Conservation (phyloP, 768 basidiomycete genomes). For the Tricholoma sp. region DNA sequence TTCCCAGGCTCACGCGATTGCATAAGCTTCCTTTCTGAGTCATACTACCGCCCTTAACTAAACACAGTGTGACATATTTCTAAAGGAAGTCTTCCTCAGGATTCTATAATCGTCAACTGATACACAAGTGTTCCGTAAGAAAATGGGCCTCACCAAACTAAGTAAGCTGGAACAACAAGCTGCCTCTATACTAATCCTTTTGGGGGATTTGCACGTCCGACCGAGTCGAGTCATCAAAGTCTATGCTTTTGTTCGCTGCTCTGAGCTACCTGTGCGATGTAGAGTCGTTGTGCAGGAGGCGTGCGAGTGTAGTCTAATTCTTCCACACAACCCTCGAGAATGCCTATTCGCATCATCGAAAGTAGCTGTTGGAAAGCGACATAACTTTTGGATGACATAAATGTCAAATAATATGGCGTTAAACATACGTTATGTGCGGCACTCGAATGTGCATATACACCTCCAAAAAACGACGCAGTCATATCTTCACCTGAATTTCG, state of each 20-base stretch:
- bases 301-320: slow-evolving; percentile 38
- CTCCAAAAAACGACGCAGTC: slow-evolving; percentile 83
- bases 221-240: neutral
- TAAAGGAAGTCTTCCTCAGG: neutral
- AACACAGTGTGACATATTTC: no score
- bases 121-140: no score
- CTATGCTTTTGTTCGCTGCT: neutral
- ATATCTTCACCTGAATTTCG: slow-evolving; percentile 70
- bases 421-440: slow-evolving; percentile 72
- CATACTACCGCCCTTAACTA: no score
- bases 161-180: neutral
- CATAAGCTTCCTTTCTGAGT: no score
- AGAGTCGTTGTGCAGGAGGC: slow-evolving; percentile 41
- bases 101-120: neutral
- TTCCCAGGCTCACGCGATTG: no score
- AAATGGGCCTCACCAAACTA: no score
- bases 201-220: neutral
- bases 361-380: slow-evolving; percentile 40
- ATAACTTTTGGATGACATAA: neutral
- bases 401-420: neutral
- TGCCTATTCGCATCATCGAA: slow-evolving; percentile 73
- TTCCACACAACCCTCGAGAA: slow-evolving; percentile 62
- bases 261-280: slow-evolving; percentile 25
- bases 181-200: neutral
- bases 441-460: slow-evolving; percentile 77